phyloP scores from a whole-genome alignment of 345 rosid genomes.

The Pistacia integerrima region DNA sequence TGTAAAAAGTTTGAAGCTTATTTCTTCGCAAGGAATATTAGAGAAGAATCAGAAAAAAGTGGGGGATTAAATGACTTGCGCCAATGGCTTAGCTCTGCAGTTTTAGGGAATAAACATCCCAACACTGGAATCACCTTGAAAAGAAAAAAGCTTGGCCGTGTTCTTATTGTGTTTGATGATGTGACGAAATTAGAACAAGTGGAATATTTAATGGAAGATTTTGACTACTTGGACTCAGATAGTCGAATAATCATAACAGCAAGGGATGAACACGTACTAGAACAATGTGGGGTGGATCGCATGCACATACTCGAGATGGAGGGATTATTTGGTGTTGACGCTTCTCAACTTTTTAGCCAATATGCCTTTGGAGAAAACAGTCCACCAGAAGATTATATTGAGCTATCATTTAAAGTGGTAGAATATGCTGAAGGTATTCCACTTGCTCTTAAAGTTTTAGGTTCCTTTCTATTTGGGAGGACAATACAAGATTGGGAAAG shows the following conservation, averaged over 20 bases:
- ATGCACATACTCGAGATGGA: neutral
- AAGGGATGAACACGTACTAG: slow-evolving; percentile 11
- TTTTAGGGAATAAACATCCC: slow-evolving; percentile 13
- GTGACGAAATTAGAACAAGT: slow-evolving; percentile 1
- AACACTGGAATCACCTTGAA: neutral
- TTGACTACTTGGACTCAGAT: slow-evolving; percentile 5
- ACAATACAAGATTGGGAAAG: neutral
- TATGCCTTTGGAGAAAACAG: slow-evolving; percentile 11
- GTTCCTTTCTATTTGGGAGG: neutral
- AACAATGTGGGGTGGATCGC: too few relatives aligned
- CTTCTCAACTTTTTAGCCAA: slow-evolving; percentile 18
- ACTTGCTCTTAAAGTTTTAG: neutral
- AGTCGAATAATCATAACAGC: slow-evolving; percentile 25
- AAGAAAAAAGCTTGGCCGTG: neutral
- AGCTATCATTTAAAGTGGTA: neutral
- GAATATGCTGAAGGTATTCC: slow-evolving; percentile 19
- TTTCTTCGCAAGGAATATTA: slow-evolving; percentile 44
- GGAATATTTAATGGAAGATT: neutral
- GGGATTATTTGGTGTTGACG: neutral
- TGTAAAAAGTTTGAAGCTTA: slow-evolving; percentile 35
- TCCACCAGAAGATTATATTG: neutral
- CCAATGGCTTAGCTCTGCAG: slow-evolving; percentile 22
- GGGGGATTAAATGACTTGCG: neutral
- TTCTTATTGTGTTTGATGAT: slow-evolving; percentile 28
- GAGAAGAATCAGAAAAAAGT: slow-evolving; percentile 15